Percentiles rank a stretch among this genome's conserved stretches.
Evolutionary conservation across 495 filamentous ascomycete genomes (phyloP).

Genomic region (Pyronema omphalodes): DNA sequence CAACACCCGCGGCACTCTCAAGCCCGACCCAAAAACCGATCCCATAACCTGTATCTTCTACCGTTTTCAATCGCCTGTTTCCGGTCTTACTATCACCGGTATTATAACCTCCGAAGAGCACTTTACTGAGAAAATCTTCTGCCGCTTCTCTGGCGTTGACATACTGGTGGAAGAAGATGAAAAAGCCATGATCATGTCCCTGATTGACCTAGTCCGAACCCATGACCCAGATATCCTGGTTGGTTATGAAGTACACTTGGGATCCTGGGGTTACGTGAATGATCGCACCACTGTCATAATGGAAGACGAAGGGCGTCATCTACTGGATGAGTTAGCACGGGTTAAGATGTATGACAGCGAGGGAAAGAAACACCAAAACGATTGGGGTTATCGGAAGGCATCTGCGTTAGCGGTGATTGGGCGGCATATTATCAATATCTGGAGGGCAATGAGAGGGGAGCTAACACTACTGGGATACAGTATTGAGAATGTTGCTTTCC

Average conservation of each 20-base stretch:
- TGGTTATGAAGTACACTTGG: slow-evolving; percentile 85
- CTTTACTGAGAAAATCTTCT: slow-evolving; percentile 32
- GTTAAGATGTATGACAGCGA: slow-evolving; percentile 55
- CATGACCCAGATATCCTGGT: slow-evolving; percentile 87
- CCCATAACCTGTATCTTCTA: slow-evolving; percentile 84
- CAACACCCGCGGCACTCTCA: slow-evolving; percentile 61
- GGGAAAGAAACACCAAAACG: slow-evolving; percentile 34
- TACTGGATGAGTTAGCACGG: slow-evolving; percentile 77
- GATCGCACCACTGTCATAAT: slow-evolving; percentile 47
- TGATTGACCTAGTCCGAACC: slow-evolving; percentile 69
- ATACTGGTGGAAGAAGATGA: slow-evolving; percentile 61
- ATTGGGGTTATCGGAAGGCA: slow-evolving; percentile 81
- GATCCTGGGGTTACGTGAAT: slow-evolving; percentile 89
- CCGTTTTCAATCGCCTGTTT: slow-evolving; percentile 62
- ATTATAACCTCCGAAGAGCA: slow-evolving; percentile 46
- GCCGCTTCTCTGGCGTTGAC: slow-evolving; percentile 37
- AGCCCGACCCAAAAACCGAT: slow-evolving; percentile 77
- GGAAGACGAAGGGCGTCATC: slow-evolving; percentile 39
- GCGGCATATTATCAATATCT: slow-evolving; percentile 90
- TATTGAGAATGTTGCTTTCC: slow-evolving; percentile 92
- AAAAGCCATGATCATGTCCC: slow-evolving; percentile 59
- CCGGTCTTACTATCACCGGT: slow-evolving; percentile 36
- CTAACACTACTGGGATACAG: slow-evolving; percentile 81
- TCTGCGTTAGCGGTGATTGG: slow-evolving; percentile 77
- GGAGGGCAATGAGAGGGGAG: slow-evolving; percentile 87